Conservation (phyloP, 805 yeast genomes). For the Metschnikowia vanudenii region DNA sequence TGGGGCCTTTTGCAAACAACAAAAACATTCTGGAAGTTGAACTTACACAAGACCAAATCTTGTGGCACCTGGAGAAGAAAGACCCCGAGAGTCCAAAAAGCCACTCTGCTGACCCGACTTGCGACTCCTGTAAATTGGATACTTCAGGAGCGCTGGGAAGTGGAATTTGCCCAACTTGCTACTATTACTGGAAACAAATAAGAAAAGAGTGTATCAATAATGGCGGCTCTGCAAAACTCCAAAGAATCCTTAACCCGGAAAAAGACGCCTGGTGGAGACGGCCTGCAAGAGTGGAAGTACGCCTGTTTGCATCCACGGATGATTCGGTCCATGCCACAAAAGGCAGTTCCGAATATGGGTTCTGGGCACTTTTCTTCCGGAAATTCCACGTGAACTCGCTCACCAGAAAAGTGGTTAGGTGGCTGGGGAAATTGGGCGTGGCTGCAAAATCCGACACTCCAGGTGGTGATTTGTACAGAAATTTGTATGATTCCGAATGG, state of each 20-base stretch:
- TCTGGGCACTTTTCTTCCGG: not conserved
- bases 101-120: not conserved
- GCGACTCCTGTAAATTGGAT: not conserved
- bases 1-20: not conserved
- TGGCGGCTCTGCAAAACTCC: not conserved
- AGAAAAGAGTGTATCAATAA: not conserved
- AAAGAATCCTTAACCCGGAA: not conserved
- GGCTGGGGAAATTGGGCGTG: conserved; percentile 6
- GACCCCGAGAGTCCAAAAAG: not conserved
- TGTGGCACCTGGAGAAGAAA: no score
- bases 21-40: not conserved
- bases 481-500: not conserved
- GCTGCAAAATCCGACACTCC: conserved; percentile 1
- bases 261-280: not conserved
- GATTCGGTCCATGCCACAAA: not conserved
- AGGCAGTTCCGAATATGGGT: not conserved
- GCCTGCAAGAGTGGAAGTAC: not conserved
- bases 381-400: not conserved
- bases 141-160: not conserved
- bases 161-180: not conserved
- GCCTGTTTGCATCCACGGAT: not conserved
- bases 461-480: not conserved
- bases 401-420: not conserved
- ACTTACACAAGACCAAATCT: not conserved
- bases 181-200: not conserved